phyloP scores from a whole-genome alignment of 2,329 filamentous ascomycete genomes.

The Pezicula neosporulosa region DNA sequence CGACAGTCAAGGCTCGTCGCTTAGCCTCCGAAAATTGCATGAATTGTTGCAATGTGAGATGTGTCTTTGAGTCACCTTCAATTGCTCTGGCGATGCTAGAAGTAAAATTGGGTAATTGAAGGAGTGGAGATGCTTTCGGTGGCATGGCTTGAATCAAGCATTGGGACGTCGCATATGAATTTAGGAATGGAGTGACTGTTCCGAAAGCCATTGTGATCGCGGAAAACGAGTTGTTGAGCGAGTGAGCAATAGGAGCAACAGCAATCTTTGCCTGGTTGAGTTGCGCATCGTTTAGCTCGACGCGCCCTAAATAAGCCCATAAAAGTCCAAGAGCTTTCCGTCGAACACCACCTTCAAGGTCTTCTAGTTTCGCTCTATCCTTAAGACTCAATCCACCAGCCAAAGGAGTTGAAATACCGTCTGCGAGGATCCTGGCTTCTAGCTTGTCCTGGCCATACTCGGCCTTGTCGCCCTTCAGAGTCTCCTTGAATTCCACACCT shows the following conservation, averaged over 20 bases:
- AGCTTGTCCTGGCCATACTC: constrained; percentile 79
- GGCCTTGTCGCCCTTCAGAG: constrained; percentile 73
- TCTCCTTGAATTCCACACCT: constrained; percentile 78
- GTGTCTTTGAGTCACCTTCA: constrained; percentile 71
- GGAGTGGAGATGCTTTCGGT: constrained; percentile 78
- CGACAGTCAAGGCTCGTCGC: constrained; percentile 68
- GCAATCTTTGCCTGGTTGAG: constrained; percentile 86
- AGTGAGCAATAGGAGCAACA: constrained; percentile 80
- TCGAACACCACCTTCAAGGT: constrained; percentile 74
- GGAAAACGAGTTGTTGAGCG: constrained; percentile 81
- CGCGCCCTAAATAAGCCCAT: constrained; percentile 90
- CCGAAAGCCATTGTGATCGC: constrained; percentile 86
- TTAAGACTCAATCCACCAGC: constrained; percentile 63
- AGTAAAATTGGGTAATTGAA: constrained; percentile 88
- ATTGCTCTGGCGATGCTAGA: constrained; percentile 61
- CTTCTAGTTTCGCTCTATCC: constrained; percentile 73
- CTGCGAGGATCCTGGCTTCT: constrained; percentile 73
- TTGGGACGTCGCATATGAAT: constrained; percentile 79
- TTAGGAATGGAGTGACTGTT: constrained; percentile 76
- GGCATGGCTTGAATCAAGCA: constrained; percentile 85
- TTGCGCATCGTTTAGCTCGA: constrained; percentile 75
- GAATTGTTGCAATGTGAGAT: constrained; percentile 79
- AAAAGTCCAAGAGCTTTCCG: constrained; percentile 86
- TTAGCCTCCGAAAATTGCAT: constrained; percentile 78
- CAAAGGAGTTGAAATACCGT: constrained; percentile 48